These are phyloP conservation scores for Platismatia glauca DNA, from an alignment of 495 filamentous ascomycete species.

Conservation along the genomic window DNA sequence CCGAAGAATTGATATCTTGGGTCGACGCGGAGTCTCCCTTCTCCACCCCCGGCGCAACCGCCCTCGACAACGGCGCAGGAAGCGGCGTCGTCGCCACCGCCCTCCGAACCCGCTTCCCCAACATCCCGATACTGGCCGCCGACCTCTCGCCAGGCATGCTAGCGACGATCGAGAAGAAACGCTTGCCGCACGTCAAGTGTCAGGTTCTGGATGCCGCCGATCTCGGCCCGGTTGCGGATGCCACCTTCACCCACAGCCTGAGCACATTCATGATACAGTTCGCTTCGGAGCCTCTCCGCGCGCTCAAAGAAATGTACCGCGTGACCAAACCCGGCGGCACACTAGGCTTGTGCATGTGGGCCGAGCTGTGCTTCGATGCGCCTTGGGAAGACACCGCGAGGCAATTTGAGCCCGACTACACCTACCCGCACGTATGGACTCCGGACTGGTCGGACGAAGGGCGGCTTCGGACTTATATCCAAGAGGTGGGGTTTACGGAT, in stretches of 20 bases:
- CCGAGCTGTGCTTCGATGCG: slow-evolving; percentile 1
- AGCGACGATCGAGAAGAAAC: slow-evolving; percentile 4
- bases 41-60: not conserved
- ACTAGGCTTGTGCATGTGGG: slow-evolving; percentile 26
- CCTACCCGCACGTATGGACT: slow-evolving; percentile 10
- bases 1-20: slow-evolving; percentile 8
- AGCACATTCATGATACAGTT: slow-evolving; percentile 45
- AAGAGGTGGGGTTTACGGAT: slow-evolving; percentile 2
- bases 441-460: slow-evolving; percentile 9
- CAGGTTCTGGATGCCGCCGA: not conserved
- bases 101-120: slow-evolving; percentile 11
- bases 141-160: slow-evolving; percentile 16
- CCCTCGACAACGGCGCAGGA: slow-evolving; percentile 15
- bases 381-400: slow-evolving; percentile 11
- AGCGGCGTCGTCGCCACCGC: slow-evolving; percentile 13
- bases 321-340: slow-evolving; percentile 42
- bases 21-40: slow-evolving; percentile 4
- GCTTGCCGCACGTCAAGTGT: slow-evolving; percentile 3
- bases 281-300: slow-evolving; percentile 32
- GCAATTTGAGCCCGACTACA: slow-evolving; percentile 7
- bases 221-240: slow-evolving; percentile 25
- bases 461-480: slow-evolving; percentile 7
- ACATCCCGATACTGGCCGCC: slow-evolving; percentile 9
- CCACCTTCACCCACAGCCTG: slow-evolving; percentile 46
- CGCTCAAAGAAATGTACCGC: slow-evolving; percentile 41